Conservation (phyloP, 23 red algal species). For the Gracilariopsis chorda region DNA sequence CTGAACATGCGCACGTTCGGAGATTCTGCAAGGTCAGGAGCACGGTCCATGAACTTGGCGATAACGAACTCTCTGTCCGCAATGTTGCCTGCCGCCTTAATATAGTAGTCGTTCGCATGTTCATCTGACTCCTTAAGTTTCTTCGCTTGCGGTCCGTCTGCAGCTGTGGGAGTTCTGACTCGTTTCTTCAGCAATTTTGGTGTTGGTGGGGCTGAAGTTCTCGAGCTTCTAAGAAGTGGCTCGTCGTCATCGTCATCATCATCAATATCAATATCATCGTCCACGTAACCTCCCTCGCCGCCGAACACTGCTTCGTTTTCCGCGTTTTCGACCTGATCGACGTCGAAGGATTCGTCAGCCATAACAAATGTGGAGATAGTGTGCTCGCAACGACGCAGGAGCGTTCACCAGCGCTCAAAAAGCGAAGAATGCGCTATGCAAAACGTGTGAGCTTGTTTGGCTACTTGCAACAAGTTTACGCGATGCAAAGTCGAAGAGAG, state of each 20-base stretch:
- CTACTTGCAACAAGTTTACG: too few relatives aligned
- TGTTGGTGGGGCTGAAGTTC: neutral
- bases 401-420: too few relatives aligned
- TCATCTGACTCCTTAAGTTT: neutral
- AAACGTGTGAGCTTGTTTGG: too few relatives aligned
- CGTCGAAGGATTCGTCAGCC: conserved; percentile 36
- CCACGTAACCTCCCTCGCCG: conserved; percentile 54
- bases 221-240: neutral
- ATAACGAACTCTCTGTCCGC: conserved; percentile 26
- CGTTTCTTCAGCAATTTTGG: conserved; percentile 4
- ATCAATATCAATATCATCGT: conserved; percentile 57
- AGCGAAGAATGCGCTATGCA: too few relatives aligned
- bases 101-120: conserved; percentile 20
- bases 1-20: conserved; percentile 22
- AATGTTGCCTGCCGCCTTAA: neutral
- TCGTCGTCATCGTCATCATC: conserved; percentile 60
- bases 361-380: too few relatives aligned
- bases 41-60: conserved; percentile 41
- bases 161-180: neutral
- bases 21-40: neutral
- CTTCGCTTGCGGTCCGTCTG: neutral
- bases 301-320: conserved; percentile 10
- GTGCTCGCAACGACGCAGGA: too few relatives aligned
- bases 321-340: conserved; percentile 11
- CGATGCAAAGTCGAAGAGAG: too few relatives aligned